Conservation (phyloP, 352 stramenopile species). For the Globisporangium paroecandrum region DNA sequence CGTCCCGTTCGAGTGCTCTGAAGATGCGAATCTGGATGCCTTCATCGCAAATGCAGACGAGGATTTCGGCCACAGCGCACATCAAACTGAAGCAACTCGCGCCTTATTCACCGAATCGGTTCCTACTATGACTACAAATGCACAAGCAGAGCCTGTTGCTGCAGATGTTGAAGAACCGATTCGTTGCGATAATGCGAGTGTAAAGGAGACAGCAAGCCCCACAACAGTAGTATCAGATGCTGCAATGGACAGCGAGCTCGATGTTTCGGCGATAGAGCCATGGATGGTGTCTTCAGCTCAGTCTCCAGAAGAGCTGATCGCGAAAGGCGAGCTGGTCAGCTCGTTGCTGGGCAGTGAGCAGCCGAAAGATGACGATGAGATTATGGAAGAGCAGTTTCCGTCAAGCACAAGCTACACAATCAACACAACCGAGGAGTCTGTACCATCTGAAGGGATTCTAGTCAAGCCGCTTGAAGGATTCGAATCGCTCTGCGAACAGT, state of each 20-base stretch:
- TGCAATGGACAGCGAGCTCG: neutral
- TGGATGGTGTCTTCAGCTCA: conserved; percentile 12
- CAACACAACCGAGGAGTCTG: conserved; percentile 1
- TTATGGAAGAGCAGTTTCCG: neutral
- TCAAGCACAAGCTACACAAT: neutral
- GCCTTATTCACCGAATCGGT: too few relatives aligned
- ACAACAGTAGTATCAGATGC: neutral
- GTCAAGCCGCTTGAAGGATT: conserved; percentile 2
- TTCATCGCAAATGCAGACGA: conserved; percentile 16
- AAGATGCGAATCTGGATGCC: conserved; percentile 12
- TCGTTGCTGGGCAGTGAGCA: conserved; percentile 20
- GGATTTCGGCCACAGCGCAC: neutral
- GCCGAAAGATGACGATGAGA: neutral
- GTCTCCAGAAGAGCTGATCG: conserved; percentile 26
- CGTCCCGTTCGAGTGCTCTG: neutral
- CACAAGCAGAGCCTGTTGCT: neutral
- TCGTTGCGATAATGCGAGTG: neutral
- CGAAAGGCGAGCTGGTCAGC: conserved; percentile 22
- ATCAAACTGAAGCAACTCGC: neutral
- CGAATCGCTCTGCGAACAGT: conserved; percentile 34
- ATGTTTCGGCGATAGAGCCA: conserved; percentile 17
- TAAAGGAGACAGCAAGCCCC: neutral
- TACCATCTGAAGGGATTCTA: conserved; percentile 12
- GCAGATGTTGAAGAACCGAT: neutral
- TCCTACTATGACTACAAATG: neutral